Evolutionary conservation across 495 filamentous ascomycete genomes (phyloP), one percentile per base, ranked within the genome.

Genomic region (Hypomontagnella monticulosa): DNA sequence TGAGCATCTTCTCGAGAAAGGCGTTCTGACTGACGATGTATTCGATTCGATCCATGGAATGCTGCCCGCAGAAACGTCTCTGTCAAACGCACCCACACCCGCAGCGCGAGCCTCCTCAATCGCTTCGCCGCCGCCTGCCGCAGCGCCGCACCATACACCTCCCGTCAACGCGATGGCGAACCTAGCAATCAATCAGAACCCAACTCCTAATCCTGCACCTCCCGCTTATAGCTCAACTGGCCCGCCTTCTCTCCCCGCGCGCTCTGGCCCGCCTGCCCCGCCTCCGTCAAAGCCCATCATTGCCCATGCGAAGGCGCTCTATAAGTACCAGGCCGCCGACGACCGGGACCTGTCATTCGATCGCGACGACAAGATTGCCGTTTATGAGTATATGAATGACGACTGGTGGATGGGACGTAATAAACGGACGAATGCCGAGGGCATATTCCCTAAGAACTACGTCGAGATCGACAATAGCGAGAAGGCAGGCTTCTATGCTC

Each of bases 381-480:
- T 99, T 20, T 81, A 85, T 46, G 91, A 97, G 73, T 92, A 97
- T 77, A 92, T 96, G 87, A 98, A 97, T 68, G 87, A 86, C 15
- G 95, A 99, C 71, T 99, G 95, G 96, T 97, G 93, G 93, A 88
- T 91, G 79, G 95, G 95, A 53, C 86, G 85, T 20, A 93, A 95
- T 74, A 78, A 86, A 65, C 87, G 91, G 10, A 96, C 91, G 12
- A 90, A 88, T 32, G 74, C 84, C 63, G 90, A 94, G 76, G 95
- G 95, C 54, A 93, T 97, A 68, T 97, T 99, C 83, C 94, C 95
- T 16, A 83, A 87, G 43, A 89, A 81, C 71, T 97, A 97, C 63
- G 94, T 99, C n/a, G 85, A 85, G 44, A 79, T 89, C 18, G 70
- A 80, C 51, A 57, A 71, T 10, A 67, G 56, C 53, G 63, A 76